These are phyloP conservation scores for Fusarium sacchari DNA, from an alignment of 2,329 filamentous ascomycete species.

Conservation along the genomic window DNA sequence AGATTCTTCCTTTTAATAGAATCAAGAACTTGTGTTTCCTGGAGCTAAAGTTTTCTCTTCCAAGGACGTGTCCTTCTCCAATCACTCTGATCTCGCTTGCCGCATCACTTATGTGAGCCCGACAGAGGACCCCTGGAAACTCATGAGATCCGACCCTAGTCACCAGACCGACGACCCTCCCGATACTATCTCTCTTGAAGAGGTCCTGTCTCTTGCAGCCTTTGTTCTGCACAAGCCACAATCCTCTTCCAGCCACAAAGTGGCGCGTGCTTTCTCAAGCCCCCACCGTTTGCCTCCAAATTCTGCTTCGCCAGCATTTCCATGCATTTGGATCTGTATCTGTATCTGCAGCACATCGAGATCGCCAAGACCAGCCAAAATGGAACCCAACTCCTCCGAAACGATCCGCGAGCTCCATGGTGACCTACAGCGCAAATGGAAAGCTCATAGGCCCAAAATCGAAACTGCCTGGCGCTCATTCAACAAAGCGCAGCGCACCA, in stretches of 20 bases:
- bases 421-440: background rate
- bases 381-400: background rate
- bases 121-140: too few species aligned
- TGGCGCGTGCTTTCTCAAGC: background rate
- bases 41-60: too few species aligned
- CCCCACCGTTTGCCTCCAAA: background rate
- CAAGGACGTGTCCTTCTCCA: too few species aligned
- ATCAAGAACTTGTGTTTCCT: too few species aligned
- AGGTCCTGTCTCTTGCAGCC: too few species aligned
- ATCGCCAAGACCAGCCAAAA: background rate
- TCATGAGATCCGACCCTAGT: too few species aligned
- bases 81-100: too few species aligned
- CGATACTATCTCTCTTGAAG: too few species aligned
- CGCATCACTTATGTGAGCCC: too few species aligned
- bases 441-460: slow-evolving; percentile 48
- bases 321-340: background rate
- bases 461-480: slow-evolving; percentile 54
- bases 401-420: background rate
- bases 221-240: background rate
- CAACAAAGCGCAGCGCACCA: slow-evolving; percentile 45
- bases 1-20: too few species aligned
- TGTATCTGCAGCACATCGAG: background rate
- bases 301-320: background rate
- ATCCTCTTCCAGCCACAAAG: accelerated
- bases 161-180: too few species aligned